Base-by-base conservation (phyloP, 805 yeast species). In the Hanseniaspora mollemarum region DNA sequence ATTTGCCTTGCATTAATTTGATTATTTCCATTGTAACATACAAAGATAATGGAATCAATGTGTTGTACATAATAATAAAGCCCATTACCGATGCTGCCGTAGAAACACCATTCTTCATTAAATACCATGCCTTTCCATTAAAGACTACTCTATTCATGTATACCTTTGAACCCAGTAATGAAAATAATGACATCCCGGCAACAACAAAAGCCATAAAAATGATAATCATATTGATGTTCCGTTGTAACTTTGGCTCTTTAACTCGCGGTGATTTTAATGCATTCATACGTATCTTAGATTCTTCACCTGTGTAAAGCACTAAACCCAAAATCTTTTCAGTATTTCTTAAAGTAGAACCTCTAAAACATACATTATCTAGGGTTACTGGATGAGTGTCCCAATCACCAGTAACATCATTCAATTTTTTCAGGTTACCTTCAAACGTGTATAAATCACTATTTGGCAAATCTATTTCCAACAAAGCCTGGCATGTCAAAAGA, bases 11-110 rank as follows among this genome's bases (percentile, higher is more conserved):
- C 69, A 83, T 78, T 7, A 84, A 83, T 62, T 92, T 92, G 61
- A 88, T 87, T 54, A 92, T 82, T 63, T 94, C 99, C 87, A 90
- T 85, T 0, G 97, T 87, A 19, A 92, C 97, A 62, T 92, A 94
- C 26, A 92, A 74, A 0, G 97, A 90, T 29, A 92, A 70, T 0
- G 98, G 98, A 61, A 92, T 92, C 69, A 92, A 75, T 0, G 98
- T 92, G 63, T 92, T 92, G 69, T 83, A 90, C 97, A 92, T 90
- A 70, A 92, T 90, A 55, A 92, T 82, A 65, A 84, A 94, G 1
- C 97, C 87, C 95, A 92, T 88, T 45, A 92, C 73, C 0, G 94
- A 85, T 1, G 95, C 83, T 2, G 94, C 90, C 19, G 78, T 75
- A 21, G 95, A 94, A 0, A 82, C 95, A 57, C 84, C 92, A 58